Evolutionary conservation across 345 rosid genomes (phyloP).

Genomic region (Cardamine chenopodiifolia): DNA sequence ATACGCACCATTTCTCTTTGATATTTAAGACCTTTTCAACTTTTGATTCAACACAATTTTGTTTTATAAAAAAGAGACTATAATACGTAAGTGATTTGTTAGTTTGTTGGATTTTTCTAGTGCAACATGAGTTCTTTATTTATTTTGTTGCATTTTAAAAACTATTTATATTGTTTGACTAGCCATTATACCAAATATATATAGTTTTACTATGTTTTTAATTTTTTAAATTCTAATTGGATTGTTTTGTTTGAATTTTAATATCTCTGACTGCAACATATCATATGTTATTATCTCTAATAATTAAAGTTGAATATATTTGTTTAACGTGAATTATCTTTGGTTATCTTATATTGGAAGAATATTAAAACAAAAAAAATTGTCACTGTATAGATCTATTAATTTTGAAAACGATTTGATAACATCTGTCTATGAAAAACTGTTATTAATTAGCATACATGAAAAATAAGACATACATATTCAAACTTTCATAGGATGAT

Average conservation of each 20-base stretch:
- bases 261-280: neutral
- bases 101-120: neutral
- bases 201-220: too few relatives aligned
- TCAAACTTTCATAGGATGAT: too few relatives aligned
- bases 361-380: neutral
- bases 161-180: too few relatives aligned
- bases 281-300: neutral
- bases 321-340: neutral
- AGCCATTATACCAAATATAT: neutral
- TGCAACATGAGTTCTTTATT: neutral
- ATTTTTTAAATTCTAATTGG: neutral
- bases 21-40: neutral
- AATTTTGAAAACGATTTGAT: neutral
- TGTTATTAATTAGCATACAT: too few relatives aligned
- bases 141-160: neutral
- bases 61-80: too few relatives aligned
- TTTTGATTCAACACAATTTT: neutral
- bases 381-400: neutral
- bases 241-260: too few relatives aligned
- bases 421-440: too few relatives aligned
- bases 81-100: neutral
- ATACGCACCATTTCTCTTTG: constrained; percentile 16
- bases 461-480: neutral
- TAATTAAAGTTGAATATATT: neutral
- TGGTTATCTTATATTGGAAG: neutral